Evolutionary conservation across 345 rosid genomes (phyloP).

Genomic region (Moringa oleifera): DNA sequence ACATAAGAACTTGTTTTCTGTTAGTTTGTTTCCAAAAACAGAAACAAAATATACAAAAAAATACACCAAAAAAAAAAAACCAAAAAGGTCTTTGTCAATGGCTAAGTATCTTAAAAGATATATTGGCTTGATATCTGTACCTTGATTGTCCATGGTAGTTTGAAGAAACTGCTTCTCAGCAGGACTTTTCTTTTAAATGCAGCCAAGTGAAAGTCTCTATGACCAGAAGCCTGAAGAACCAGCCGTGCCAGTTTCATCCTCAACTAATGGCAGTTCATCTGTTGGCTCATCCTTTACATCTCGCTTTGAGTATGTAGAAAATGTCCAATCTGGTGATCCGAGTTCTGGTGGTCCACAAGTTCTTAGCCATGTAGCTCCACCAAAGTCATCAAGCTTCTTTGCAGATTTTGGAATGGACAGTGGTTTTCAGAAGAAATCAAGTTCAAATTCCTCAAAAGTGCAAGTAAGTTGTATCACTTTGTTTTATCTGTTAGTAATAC

Average conservation of each 20-base stretch:
- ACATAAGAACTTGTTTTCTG: no score
- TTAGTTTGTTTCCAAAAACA: no score
- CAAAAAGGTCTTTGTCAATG: neutral
- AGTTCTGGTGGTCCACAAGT: conserved; percentile 60
- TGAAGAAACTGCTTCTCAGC: neutral
- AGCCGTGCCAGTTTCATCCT: conserved; percentile 47
- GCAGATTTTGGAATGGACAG: conserved; percentile 86
- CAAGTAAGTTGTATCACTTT: conserved; percentile 42
- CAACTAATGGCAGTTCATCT: conserved; percentile 40
- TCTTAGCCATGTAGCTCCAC: conserved; percentile 88
- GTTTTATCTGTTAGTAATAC: neutral
- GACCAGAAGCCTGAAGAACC: conserved; percentile 98
- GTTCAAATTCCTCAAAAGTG: conserved; percentile 55
- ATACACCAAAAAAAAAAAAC: no score
- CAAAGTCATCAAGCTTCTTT: conserved; percentile 87
- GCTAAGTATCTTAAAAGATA: neutral
- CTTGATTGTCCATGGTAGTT: neutral
- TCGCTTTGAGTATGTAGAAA: conserved; percentile 89
- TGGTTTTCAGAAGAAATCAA: conserved; percentile 59
- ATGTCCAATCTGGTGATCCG: conserved; percentile 45
- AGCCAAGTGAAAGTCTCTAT: conserved; percentile 83
- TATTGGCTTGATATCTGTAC: neutral
- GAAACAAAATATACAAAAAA: no score
- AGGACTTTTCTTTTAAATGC: conserved; percentile 17
- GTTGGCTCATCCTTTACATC: conserved; percentile 59